These are phyloP conservation scores for Pseudevernia furfuracea DNA, from an alignment of 495 filamentous ascomycete genomes.

Conservation along the genomic window DNA sequence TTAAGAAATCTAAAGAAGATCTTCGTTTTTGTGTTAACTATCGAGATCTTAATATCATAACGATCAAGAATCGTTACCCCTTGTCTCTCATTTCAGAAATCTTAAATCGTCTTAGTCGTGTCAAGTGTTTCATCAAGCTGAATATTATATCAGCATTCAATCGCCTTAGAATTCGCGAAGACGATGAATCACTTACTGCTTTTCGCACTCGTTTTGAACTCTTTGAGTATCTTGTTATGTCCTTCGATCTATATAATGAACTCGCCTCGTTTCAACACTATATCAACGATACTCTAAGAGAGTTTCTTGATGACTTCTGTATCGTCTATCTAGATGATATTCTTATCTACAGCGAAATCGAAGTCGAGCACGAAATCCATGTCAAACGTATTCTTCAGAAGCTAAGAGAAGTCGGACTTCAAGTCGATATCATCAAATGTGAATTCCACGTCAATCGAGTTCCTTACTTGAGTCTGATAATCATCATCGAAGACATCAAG, in stretches of 20 bases:
- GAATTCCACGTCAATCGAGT: slow-evolving; percentile 24
- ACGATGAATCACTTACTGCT: slow-evolving; percentile 32
- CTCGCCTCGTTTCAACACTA: slow-evolving; percentile 27
- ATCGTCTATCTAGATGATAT: slow-evolving; percentile 14
- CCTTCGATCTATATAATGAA: slow-evolving; percentile 27
- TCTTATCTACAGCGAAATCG: slow-evolving; percentile 21
- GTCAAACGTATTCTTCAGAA: slow-evolving; percentile 15
- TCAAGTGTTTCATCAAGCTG: slow-evolving; percentile 36
- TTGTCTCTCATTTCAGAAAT: slow-evolving; percentile 39
- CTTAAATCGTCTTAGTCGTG: slow-evolving; percentile 25
- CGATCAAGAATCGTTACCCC: slow-evolving; percentile 37
- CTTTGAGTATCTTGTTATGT: slow-evolving; percentile 29
- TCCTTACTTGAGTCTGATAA: slow-evolving; percentile 26
- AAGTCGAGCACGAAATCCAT: slow-evolving; percentile 17
- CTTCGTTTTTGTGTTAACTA: slow-evolving; percentile 33
- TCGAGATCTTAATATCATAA: slow-evolving; percentile 37
- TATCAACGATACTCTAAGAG: slow-evolving; percentile 27
- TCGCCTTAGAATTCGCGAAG: slow-evolving; percentile 22
- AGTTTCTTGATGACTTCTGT: not conserved
- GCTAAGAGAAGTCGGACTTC: slow-evolving; percentile 17
- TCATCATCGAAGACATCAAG: slow-evolving; percentile 21
- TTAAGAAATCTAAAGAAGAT: not conserved
- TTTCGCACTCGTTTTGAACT: slow-evolving; percentile 31
- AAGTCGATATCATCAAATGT: slow-evolving; percentile 25
- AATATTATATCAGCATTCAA: slow-evolving; percentile 29